phyloP scores from a whole-genome alignment of 1,284 basidiomycete species.

The Austroboletus niveus region DNA sequence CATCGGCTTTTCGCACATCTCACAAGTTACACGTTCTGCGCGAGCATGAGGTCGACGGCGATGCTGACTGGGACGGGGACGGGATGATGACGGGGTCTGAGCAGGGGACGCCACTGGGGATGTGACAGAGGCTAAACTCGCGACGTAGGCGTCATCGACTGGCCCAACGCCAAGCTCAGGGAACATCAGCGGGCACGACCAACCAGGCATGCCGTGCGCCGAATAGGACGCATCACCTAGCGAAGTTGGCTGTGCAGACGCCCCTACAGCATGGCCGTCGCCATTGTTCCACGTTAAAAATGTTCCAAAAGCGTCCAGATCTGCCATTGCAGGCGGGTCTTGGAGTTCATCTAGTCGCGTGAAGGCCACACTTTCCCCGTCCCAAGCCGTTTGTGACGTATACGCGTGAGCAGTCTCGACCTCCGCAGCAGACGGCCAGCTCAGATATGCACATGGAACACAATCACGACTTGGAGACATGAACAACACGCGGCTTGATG shows the following conservation, averaged over 20 bases:
- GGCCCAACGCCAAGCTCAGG: background rate
- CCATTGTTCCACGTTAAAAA: background rate
- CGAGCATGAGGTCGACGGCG: background rate
- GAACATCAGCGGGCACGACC: background rate
- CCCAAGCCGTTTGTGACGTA: slow-evolving; percentile 3
- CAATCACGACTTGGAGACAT: background rate
- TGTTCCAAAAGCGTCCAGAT: background rate
- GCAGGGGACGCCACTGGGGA: slow-evolving; percentile 1
- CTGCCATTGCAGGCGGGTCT: slow-evolving; percentile 14
- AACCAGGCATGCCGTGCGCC: background rate
- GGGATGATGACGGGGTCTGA: slow-evolving; percentile 1
- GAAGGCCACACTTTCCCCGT: background rate
- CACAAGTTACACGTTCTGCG: slow-evolving; percentile 7
- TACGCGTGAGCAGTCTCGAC: background rate
- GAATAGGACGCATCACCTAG: background rate
- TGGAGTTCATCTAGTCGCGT: slow-evolving; percentile 2
- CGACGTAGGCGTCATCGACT: background rate
- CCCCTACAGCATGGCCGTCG: slow-evolving; percentile 22
- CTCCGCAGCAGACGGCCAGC: background rate
- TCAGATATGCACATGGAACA: background rate
- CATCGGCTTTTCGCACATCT: slow-evolving; percentile 19
- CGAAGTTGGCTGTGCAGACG: slow-evolving; percentile 11
- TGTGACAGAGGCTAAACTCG: background rate
- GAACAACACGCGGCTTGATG: background rate
- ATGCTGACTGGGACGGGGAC: slow-evolving; percentile 5